A percentile compares a stretch with the other conserved stretches of the same genome.
Conservation (phyloP, 768 basidiomycete genomes). For the Kwoniella bestiolae region DNA sequence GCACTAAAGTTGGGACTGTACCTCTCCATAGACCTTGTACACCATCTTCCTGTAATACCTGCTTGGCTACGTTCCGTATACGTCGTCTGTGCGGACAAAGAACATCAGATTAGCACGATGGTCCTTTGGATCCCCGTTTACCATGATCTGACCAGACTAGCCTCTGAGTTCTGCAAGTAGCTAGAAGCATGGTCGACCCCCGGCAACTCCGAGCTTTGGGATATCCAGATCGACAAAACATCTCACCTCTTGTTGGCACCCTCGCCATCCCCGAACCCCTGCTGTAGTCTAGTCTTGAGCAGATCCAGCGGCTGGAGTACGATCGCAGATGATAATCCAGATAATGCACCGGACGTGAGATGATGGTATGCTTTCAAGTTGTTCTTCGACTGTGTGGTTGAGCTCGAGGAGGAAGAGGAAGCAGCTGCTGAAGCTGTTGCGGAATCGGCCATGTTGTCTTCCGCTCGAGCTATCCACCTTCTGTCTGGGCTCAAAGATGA, state of each 20-base stretch:
- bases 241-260: not conserved
- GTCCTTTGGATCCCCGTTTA: no score
- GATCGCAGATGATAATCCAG: slow-evolving; percentile 54
- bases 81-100: not conserved
- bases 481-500: no score
- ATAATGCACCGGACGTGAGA: slow-evolving; percentile 51
- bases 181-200: no score
- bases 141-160: no score
- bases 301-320: slow-evolving; percentile 67
- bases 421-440: slow-evolving; percentile 11
- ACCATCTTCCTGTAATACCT: slow-evolving; percentile 70
- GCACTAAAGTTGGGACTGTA: slow-evolving; percentile 74
- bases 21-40: slow-evolving; percentile 82
- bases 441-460: slow-evolving; percentile 7
- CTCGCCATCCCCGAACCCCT: slow-evolving; percentile 53
- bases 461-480: not conserved
- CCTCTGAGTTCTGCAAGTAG: no score
- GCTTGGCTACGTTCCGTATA: slow-evolving; percentile 33
- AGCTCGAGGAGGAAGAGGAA: slow-evolving; percentile 1
- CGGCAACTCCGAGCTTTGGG: no score
- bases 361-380: slow-evolving; percentile 48
- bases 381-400: not conserved
- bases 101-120: no score
- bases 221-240: no score
- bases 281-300: slow-evolving; percentile 88